A percentile compares a stretch with the other conserved stretches of the same genome.
Conservation (phyloP, 2,329 filamentous ascomycete species). For the Fusarium chuoi region DNA sequence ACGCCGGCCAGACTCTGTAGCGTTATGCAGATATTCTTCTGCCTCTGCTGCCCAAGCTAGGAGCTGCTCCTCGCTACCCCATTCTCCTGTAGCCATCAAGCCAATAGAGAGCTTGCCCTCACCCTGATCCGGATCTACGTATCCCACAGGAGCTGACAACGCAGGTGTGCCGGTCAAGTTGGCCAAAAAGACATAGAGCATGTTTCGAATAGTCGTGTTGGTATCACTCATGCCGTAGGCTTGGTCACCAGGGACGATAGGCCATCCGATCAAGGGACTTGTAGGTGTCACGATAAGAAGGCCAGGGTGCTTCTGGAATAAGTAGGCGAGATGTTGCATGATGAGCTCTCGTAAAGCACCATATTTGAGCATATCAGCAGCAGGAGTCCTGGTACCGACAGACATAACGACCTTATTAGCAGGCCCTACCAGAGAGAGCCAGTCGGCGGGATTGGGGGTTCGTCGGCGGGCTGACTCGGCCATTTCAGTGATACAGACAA, state of each 20-base stretch:
- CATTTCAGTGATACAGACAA: constrained; percentile 81
- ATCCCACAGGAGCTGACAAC: constrained; percentile 79
- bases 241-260: constrained; percentile 66
- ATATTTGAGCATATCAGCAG: constrained; percentile 76
- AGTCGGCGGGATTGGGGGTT: constrained; percentile 57
- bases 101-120: constrained; percentile 70
- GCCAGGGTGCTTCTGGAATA: constrained; percentile 77
- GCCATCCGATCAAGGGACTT: constrained; percentile 79
- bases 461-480: constrained; percentile 58
- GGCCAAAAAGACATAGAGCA: constrained; percentile 87
- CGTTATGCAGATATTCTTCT: constrained; percentile 65
- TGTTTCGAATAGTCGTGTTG: constrained; percentile 77
- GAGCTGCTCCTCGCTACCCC: constrained; percentile 73
- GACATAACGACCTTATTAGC: constrained; percentile 77
- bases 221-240: constrained; percentile 80
- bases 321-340: constrained; percentile 79
- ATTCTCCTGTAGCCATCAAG: constrained; percentile 72
- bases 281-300: constrained; percentile 84
- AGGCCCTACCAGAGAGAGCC: constrained; percentile 67
- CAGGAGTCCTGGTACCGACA: constrained; percentile 71
- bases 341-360: constrained; percentile 78
- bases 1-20: constrained; percentile 59
- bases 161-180: constrained; percentile 85
- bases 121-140: constrained; percentile 66
- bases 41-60: constrained; percentile 68